phyloP scores from a whole-genome alignment of 1,284 basidiomycete species.

The Irpex sp. region DNA sequence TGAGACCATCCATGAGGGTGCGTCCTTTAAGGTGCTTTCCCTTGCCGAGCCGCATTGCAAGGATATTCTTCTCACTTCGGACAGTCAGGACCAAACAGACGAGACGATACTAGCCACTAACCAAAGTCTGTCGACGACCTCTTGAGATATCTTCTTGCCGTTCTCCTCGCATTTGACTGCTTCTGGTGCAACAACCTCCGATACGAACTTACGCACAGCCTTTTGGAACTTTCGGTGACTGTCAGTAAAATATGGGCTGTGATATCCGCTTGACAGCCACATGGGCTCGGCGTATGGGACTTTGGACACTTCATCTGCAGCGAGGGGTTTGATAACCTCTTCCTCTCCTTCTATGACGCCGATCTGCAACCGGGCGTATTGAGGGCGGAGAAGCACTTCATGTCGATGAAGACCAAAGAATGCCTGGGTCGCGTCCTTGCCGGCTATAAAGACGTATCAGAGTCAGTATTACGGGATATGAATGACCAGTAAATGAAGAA shows the following conservation, averaged over 20 bases:
- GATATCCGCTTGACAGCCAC: slow-evolving; percentile 81
- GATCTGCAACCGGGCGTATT: slow-evolving; percentile 81
- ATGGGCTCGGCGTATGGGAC: slow-evolving; percentile 91
- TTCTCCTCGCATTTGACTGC: slow-evolving; percentile 70
- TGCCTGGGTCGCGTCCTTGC: slow-evolving; percentile 81
- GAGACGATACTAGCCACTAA: slow-evolving; percentile 26
- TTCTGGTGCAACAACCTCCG: slow-evolving; percentile 62
- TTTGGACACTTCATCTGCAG: slow-evolving; percentile 64
- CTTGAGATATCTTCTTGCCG: slow-evolving; percentile 75
- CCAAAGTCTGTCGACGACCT: slow-evolving; percentile 73
- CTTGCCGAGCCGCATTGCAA: slow-evolving; percentile 92
- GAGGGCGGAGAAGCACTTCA: slow-evolving; percentile 80
- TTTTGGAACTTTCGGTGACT: slow-evolving; percentile 65
- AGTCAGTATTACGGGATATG: not conserved
- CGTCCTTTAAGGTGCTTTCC: slow-evolving; percentile 88
- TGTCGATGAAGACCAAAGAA: slow-evolving; percentile 93
- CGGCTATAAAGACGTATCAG: slow-evolving; percentile 34
- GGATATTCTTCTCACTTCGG: slow-evolving; percentile 65
- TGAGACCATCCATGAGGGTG: slow-evolving; percentile 76
- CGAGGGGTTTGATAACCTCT: slow-evolving; percentile 54
- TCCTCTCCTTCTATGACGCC: slow-evolving; percentile 73
- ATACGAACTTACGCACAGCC: slow-evolving; percentile 61
- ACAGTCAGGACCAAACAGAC: not conserved
- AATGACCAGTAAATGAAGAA: not conserved
- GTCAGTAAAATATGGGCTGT: slow-evolving; percentile 83